phyloP scores from a whole-genome alignment of 768 basidiomycete species.

The Lactarius quietus region DNA sequence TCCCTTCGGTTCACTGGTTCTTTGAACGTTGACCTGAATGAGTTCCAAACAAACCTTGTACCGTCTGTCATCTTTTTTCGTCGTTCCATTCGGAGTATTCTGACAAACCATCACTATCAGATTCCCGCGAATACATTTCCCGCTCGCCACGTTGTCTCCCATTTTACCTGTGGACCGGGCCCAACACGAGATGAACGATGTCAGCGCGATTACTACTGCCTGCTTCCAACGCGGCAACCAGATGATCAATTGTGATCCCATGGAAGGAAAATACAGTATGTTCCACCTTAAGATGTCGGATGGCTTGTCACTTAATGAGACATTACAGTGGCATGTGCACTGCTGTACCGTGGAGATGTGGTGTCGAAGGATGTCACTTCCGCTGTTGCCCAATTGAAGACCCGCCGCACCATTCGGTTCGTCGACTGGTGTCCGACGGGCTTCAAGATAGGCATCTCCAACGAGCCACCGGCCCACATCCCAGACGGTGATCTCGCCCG shows the following conservation, averaged over 20 bases:
- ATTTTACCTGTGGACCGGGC: slow-evolving; percentile 60
- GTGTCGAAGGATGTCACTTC: slow-evolving; percentile 76
- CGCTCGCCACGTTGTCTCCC: slow-evolving; percentile 60
- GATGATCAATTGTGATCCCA: slow-evolving; percentile 77
- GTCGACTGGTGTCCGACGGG: slow-evolving; percentile 80
- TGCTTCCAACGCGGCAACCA: slow-evolving; percentile 76
- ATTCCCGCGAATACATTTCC: slow-evolving; percentile 65
- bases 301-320: background rate
- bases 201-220: slow-evolving; percentile 63
- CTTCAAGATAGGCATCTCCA: slow-evolving; percentile 78
- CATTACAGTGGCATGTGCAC: slow-evolving; percentile 56
- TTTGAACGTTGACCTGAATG: slow-evolving; percentile 64
- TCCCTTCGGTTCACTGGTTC: slow-evolving; percentile 60
- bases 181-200: slow-evolving; percentile 64
- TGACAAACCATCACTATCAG: slow-evolving; percentile 27
- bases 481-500: slow-evolving; percentile 75
- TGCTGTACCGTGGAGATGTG: slow-evolving; percentile 73
- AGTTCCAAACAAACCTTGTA: slow-evolving; percentile 68
- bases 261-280: slow-evolving; percentile 74
- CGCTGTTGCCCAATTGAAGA: slow-evolving; percentile 70
- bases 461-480: slow-evolving; percentile 71
- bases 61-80: slow-evolving; percentile 34
- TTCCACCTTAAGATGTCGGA: background rate
- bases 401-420: slow-evolving; percentile 74
- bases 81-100: slow-evolving; percentile 20